phyloP scores from a whole-genome alignment of 169 alveolate genomes.

The Plasmodium blacklocki region DNA sequence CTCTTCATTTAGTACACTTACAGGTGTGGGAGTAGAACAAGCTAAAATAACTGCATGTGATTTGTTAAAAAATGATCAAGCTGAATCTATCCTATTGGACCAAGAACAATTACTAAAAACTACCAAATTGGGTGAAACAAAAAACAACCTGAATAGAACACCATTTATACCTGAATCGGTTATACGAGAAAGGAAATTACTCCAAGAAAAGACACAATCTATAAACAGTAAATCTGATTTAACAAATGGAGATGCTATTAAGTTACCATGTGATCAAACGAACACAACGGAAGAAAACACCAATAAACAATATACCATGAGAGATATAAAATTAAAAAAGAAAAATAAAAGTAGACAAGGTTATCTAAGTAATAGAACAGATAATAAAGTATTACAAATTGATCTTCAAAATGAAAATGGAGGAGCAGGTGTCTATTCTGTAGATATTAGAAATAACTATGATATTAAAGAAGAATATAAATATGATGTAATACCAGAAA shows the following conservation, averaged over 20 bases:
- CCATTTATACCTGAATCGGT: conserved; percentile 92
- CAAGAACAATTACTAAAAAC: conserved; percentile 29
- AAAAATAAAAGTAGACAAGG: conserved; percentile 57
- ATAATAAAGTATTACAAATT: conserved; percentile 82
- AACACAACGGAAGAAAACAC: not conserved
- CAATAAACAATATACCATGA: conserved; percentile 37
- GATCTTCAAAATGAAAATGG: conserved; percentile 95
- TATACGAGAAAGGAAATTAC: conserved; percentile 78
- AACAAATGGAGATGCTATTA: not conserved
- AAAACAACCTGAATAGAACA: conserved; percentile 81
- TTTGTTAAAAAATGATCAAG: conserved; percentile 80
- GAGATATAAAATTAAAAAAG: conserved; percentile 80
- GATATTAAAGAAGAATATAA: conserved; percentile 89
- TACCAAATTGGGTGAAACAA: conserved; percentile 19
- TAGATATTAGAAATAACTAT: conserved; percentile 89
- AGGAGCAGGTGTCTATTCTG: conserved; percentile 99
- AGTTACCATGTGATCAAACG: not conserved
- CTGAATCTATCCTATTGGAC: conserved; percentile 25
- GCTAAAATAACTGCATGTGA: conserved; percentile 92
- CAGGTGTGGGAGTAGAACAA: conserved; percentile 91
- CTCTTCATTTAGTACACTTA: conserved; percentile 84
- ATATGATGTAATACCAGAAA: conserved; percentile 98
- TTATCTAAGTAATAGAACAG: conserved; percentile 60
- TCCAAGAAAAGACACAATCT: conserved; percentile 66
- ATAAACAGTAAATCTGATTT: conserved; percentile 9